These are phyloP conservation scores for Tetratostichococcus sp. DNA, from an alignment of 139 green algal species.

Conservation along the genomic window DNA sequence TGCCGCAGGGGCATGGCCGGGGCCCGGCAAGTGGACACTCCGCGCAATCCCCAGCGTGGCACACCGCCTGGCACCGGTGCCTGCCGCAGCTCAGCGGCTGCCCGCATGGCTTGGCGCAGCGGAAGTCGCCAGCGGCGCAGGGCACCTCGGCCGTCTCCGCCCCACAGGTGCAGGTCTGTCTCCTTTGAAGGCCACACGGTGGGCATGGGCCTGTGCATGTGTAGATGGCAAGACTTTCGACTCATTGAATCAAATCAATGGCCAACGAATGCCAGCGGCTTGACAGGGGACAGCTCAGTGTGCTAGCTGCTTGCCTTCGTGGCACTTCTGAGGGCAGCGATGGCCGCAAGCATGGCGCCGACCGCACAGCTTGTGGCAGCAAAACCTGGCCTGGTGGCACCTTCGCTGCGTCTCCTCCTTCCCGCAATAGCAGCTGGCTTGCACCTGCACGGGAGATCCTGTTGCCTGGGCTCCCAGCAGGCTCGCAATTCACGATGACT, in stretches of 20 bases:
- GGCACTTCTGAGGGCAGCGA: conserved; percentile 44
- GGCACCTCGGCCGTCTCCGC: conserved; percentile 24
- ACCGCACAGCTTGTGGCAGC: conserved; percentile 48
- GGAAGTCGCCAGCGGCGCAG: conserved; percentile 45
- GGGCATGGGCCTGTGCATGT: conserved; percentile 16
- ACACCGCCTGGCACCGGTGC: conserved; percentile 57
- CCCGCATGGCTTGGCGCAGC: conserved; percentile 53
- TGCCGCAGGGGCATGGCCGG: conserved; percentile 77
- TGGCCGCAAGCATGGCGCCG: conserved; percentile 41
- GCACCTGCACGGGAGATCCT: conserved; percentile 22
- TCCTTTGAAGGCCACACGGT: conserved; percentile 9
- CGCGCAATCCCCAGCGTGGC: conserved; percentile 56
- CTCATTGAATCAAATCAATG: too few relatives aligned
- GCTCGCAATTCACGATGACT: not conserved
- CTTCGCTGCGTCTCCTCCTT: conserved; percentile 34
- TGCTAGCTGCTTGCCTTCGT: conserved; percentile 43
- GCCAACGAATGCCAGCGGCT: not conserved
- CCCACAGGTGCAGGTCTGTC: conserved; percentile 44
- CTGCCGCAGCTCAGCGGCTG: conserved; percentile 50
- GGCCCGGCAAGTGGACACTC: conserved; percentile 53
- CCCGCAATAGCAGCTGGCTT: conserved; percentile 61
- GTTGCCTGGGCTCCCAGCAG: not conserved
- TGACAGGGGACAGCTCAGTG: too few relatives aligned
- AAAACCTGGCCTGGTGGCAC: conserved; percentile 55
- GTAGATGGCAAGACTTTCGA: not conserved